Evolutionary conservation across 1,284 basidiomycete genomes (phyloP), one percentile per base, ranked within the genome.

Genomic region (Mycena citricolor): DNA sequence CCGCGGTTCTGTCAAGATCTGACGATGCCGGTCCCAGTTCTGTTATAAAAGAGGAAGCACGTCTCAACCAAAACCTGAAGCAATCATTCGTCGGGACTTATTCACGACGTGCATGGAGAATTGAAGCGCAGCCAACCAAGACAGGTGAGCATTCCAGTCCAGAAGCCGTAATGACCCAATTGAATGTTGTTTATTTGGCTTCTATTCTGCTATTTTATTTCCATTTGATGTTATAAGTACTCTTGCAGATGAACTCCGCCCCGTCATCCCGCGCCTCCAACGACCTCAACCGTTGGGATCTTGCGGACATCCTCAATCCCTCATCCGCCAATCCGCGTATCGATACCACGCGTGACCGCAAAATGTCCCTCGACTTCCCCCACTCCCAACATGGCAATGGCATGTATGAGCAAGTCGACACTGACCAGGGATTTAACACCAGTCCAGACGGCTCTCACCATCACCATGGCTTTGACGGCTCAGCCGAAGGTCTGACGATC

Each of bases 351-450:
- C 63, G 68, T 55, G 60, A 68, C 58, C 58, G 59, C 40, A 75
- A 73, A 59, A 74, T 77, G 72, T 72, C 74, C 37, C 69, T 85
- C 60, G 81, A 84, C 62, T 83, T 79, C 52, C 56, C 73, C 31
- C 56, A 69, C 35, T 30, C 41, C 24, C 62, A 75, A 54, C 68
- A 74, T 57, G 57, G 59, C 55, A 66, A 74, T 57, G 57, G 59
- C 55, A 66, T 80, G 55, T 83, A 82, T 65, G 54, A 65, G 53
- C 69, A 70, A 56, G 58, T 63, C 51, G 76, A 78, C 63, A 61
- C 77, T 56, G 75, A 79, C 63, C 68, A 68, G 32, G 54, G 69
- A 45, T 74, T 74, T 61, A 64, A 51, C 48, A 54, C 25, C 13
- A 31, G 67, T 51, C 66, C 64, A 57, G 59, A 66, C 57, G 56